These are phyloP conservation scores for Colletotrichum echinochloae DNA, from an alignment of 2,329 filamentous ascomycete species.

Conservation along the genomic window DNA sequence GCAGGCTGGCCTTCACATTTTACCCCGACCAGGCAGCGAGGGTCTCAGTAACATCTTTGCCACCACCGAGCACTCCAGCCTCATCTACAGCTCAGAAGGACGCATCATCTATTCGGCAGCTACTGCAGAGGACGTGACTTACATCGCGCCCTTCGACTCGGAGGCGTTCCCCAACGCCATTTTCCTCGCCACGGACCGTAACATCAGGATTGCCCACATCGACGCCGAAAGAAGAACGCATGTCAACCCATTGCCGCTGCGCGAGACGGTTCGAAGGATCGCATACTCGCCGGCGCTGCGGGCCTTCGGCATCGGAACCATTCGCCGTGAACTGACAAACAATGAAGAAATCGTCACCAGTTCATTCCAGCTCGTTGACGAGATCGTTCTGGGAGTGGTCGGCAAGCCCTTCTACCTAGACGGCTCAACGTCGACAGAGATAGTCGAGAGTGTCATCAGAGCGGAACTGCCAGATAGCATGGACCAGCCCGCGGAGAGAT, in stretches of 20 bases:
- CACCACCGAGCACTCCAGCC: slow-evolving; percentile 91
- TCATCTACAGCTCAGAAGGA: slow-evolving; percentile 91
- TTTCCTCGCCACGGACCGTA: slow-evolving; percentile 79
- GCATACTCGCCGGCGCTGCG: slow-evolving; percentile 85
- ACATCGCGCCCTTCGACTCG: slow-evolving; percentile 84
- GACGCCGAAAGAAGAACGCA: slow-evolving; percentile 91
- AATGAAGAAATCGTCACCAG: slow-evolving; percentile 82
- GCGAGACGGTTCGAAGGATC: slow-evolving; percentile 86
- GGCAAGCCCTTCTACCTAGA: slow-evolving; percentile 75
- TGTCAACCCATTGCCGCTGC: slow-evolving; percentile 81
- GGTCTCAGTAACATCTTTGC: slow-evolving; percentile 86
- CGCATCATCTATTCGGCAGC: slow-evolving; percentile 93
- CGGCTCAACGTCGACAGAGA: slow-evolving; percentile 65
- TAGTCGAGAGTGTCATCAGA: slow-evolving; percentile 87
- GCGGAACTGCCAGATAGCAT: slow-evolving; percentile 74
- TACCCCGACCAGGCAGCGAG: slow-evolving; percentile 70
- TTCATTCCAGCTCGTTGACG: slow-evolving; percentile 90
- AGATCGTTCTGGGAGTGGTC: slow-evolving; percentile 85
- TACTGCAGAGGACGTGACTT: slow-evolving; percentile 86
- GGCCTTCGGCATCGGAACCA: slow-evolving; percentile 88
- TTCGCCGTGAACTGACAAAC: slow-evolving; percentile 76
- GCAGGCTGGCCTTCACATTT: slow-evolving; percentile 82
- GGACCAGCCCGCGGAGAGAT: slow-evolving; percentile 76
- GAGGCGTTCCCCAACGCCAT: slow-evolving; percentile 85
- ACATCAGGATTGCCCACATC: slow-evolving; percentile 83